Conservation (phyloP, 2,329 filamentous ascomycete species). For the Drechslera avenae region DNA sequence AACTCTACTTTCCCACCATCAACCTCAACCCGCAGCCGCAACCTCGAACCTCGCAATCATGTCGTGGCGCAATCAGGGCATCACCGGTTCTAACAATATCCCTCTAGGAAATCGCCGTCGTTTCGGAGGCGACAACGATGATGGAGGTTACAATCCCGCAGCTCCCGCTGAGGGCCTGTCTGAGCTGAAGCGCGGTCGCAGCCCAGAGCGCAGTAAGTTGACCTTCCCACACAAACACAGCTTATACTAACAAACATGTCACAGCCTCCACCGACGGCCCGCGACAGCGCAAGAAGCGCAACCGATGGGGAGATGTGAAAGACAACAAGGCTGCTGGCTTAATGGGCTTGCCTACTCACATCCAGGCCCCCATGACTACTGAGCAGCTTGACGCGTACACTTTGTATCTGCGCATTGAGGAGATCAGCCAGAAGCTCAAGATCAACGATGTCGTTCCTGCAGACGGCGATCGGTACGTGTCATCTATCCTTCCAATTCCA, state of each 20-base stretch:
- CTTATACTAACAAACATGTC: constrained; percentile 18
- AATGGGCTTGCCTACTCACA: constrained; percentile 96
- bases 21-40: constrained; percentile 11
- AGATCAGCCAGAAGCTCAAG: constrained; percentile 98
- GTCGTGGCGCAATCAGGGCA: constrained; percentile 75
- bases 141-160: constrained; percentile 54
- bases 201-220: constrained; percentile 76
- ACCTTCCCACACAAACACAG: not conserved
- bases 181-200: constrained; percentile 84
- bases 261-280: constrained; percentile 66
- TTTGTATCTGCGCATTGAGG: constrained; percentile 93
- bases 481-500: not conserved
- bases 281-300: constrained; percentile 94
- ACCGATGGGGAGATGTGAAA: constrained; percentile 94
- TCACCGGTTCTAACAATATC: constrained; percentile 98
- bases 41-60: constrained; percentile 48
- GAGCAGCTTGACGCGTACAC: constrained; percentile 98
- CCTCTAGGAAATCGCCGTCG: constrained; percentile 84
- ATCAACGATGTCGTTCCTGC: constrained; percentile 99
- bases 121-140: constrained; percentile 70
- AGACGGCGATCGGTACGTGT: constrained; percentile 86
- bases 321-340: constrained; percentile 98
- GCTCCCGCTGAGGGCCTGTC: constrained; percentile 52
- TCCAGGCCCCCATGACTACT: constrained; percentile 96
- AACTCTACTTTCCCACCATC: constrained; percentile 17